Percentiles rank a stretch among this genome's conserved stretches.
Conservation (phyloP, 2,329 filamentous ascomycete genomes). For the Orbilia javanica region DNA sequence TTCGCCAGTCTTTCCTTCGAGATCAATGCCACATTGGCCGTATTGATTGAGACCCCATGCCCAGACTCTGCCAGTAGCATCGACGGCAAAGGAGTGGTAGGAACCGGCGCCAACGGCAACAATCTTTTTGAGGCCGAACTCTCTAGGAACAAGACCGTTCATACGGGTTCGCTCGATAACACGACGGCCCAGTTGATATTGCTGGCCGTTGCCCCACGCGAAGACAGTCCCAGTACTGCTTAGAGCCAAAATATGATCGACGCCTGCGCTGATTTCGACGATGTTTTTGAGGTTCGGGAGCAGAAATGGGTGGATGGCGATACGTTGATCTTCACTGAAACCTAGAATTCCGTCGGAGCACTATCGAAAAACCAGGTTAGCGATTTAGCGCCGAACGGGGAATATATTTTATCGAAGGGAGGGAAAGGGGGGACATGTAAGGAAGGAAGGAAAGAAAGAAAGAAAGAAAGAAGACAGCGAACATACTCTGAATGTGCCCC, state of each 20-base stretch:
- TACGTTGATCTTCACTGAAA: slow-evolving; percentile 71
- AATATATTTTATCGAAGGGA: too few species aligned
- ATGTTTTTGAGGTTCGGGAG: slow-evolving; percentile 75
- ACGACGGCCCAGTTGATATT: slow-evolving; percentile 77
- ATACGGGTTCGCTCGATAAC: slow-evolving; percentile 72
- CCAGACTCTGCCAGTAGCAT: slow-evolving; percentile 77
- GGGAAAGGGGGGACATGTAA: not conserved
- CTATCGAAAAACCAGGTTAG: slow-evolving; percentile 63
- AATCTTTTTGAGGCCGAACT: slow-evolving; percentile 72
- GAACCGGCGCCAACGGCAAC: slow-evolving; percentile 76
- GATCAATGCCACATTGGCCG: slow-evolving; percentile 79
- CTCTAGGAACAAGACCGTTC: slow-evolving; percentile 71
- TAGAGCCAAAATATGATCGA: slow-evolving; percentile 73
- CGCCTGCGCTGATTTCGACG: slow-evolving; percentile 72
- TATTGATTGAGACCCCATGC: slow-evolving; percentile 91
- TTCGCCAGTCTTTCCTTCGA: slow-evolving; percentile 71
- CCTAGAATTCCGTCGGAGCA: slow-evolving; percentile 76
- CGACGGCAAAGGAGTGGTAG: slow-evolving; percentile 84
- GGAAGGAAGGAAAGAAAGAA: not conserved
- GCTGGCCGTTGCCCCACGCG: slow-evolving; percentile 76
- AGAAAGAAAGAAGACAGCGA: not conserved
- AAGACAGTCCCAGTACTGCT: slow-evolving; percentile 72
- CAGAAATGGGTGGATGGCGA: slow-evolving; percentile 70
- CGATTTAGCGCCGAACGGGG: too few species aligned
- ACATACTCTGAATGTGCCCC: slow-evolving; percentile 82